Evolutionary conservation across 768 basidiomycete species (phyloP), one percentile per base, ranked within the genome.

Genomic region (Suillus luteus): DNA sequence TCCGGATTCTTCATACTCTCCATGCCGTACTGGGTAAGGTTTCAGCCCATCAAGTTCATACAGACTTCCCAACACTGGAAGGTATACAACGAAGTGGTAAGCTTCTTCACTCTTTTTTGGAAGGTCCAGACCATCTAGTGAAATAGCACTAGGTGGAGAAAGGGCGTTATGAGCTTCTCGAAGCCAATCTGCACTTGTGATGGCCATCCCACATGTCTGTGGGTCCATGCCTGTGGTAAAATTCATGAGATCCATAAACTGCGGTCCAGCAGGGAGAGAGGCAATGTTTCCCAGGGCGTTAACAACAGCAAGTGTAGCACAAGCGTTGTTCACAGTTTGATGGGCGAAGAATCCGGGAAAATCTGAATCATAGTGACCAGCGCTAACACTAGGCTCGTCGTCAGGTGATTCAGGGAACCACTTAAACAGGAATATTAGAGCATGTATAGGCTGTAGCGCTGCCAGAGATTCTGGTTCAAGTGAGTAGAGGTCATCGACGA

Each of bases 21-120:
- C 93, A 74, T 99, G 97, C 64, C 83, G 85, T 19, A 98, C 85
- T 2, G 96, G 89, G 66, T 82, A 78, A 54, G 81, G 78, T 73
- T 95, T 93, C 67, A 99, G 78, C 12, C 96, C 96, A 71, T 99
- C 96, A 38, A 99, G 83, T 77, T 99, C 96, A 76, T 96, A 98
- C 51, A 99, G 77, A 27, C 84, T 82, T 22, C 92, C 96, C 76
- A 88, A 83, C 49, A 88, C 78, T 5, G 96, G 96, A 55, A 96
- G 79, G 74, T 98, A 99, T 12, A 96, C 90, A 48, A 99, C 89
- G 71, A 99, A 99, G 70, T 99, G 96, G 75, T 96, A 99, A 14
- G 96, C 96, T 70, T 99, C 97, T 71, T 88, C 87, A 5, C 78
- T 77, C 68, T 79, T 86, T 68, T 81, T 90, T 33, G 85, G 85